Conservation (phyloP, 2,329 filamentous ascomycete species). For the Pseudogymnoascus sp. region DNA sequence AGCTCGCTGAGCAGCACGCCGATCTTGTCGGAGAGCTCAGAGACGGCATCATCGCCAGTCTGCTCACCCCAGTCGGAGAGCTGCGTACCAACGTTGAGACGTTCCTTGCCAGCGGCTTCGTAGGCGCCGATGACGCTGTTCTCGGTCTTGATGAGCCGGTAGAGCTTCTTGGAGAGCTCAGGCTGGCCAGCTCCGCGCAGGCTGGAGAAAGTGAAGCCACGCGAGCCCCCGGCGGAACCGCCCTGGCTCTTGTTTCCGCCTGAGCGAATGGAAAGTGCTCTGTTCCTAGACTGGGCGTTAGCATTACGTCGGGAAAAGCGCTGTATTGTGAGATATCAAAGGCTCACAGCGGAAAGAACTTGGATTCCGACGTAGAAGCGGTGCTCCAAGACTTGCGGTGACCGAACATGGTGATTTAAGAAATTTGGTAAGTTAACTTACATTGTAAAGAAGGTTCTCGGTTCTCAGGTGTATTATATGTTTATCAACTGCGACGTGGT, state of each 20-base stretch:
- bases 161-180: constrained; percentile 82
- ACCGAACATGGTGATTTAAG: neutral
- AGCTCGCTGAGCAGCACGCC: constrained; percentile 88
- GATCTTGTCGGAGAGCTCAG: constrained; percentile 90
- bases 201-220: constrained; percentile 78
- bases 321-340: neutral
- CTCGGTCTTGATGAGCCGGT: constrained; percentile 88
- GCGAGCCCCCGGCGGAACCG: constrained; percentile 35
- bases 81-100: constrained; percentile 76
- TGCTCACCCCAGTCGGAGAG: constrained; percentile 95
- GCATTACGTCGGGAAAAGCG: neutral
- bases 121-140: constrained; percentile 82
- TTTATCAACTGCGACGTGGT: neutral
- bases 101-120: constrained; percentile 78
- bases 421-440: neutral
- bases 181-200: constrained; percentile 79
- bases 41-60: constrained; percentile 78
- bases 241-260: constrained; percentile 41
- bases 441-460: neutral
- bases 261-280: constrained; percentile 66
- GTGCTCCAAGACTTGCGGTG: constrained; percentile 4
- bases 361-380: neutral
- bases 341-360: neutral
- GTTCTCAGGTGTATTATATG: neutral
- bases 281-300: constrained; percentile 49